phyloP scores from a whole-genome alignment of 768 basidiomycete genomes.

The Daedaleopsis sinensis region DNA sequence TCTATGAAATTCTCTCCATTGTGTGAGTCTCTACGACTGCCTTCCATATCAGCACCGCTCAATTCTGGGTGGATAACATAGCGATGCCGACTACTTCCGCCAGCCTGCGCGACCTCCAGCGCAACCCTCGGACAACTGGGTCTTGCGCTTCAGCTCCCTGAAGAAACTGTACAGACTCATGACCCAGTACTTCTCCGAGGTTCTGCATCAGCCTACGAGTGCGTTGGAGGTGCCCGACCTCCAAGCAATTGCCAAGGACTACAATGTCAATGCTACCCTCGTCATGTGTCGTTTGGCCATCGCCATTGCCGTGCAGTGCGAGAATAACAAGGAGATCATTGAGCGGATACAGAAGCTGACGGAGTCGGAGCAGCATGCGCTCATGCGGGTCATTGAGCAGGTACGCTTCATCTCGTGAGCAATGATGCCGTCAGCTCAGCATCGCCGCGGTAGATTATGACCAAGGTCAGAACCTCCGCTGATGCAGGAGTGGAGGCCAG shows the following conservation, averaged over 20 bases:
- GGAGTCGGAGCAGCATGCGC: conserved; percentile 81
- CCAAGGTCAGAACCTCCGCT: conserved; percentile 62
- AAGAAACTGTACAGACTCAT: conserved; percentile 87
- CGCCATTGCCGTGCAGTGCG: conserved; percentile 87
- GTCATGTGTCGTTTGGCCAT: conserved; percentile 81
- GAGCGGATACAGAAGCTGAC: conserved; percentile 84
- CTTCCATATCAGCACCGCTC: conserved; percentile 1
- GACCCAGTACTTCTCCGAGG: conserved; percentile 85
- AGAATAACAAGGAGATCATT: conserved; percentile 86
- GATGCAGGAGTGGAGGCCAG: conserved; percentile 55
- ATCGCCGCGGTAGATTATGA: conserved; percentile 61
- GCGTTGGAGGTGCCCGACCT: conserved; percentile 87
- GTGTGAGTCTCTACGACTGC: conserved; percentile 57
- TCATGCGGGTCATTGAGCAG: conserved; percentile 95
- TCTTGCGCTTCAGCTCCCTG: conserved; percentile 78
- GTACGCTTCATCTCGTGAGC: conserved; percentile 42
- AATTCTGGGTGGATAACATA: conserved; percentile 32
- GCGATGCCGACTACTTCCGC: conserved; percentile 81
- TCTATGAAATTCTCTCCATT: conserved; percentile 73
- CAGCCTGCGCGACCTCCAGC: conserved; percentile 57
- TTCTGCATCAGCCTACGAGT: conserved; percentile 77
- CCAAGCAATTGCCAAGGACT: conserved; percentile 81
- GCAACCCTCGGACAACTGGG: conserved; percentile 86
- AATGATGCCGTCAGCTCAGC: background rate
- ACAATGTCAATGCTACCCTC: conserved; percentile 64